phyloP scores from a whole-genome alignment of 2,329 filamentous ascomycete genomes.

The Talaromyces sp. region DNA sequence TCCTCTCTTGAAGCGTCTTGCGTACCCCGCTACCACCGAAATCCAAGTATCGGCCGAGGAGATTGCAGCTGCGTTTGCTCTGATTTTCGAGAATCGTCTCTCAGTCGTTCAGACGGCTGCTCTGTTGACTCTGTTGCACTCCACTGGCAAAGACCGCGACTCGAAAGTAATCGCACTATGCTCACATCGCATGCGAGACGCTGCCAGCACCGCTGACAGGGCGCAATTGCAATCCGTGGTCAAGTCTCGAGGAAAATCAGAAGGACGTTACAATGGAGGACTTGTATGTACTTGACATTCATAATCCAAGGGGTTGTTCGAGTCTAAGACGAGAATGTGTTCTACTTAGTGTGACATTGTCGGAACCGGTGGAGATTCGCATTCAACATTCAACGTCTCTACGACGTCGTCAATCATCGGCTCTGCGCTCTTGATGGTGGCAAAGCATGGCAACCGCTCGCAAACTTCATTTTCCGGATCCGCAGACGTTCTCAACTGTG shows the following conservation, averaged over 20 bases:
- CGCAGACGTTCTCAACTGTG: constrained; percentile 79
- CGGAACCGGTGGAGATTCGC: constrained; percentile 90
- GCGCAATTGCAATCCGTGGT: constrained; percentile 58
- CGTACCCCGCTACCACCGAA: constrained; percentile 40
- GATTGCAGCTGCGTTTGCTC: constrained; percentile 81
- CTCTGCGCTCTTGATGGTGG: constrained; percentile 75
- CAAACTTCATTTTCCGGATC: constrained; percentile 94
- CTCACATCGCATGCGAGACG: constrained; percentile 75
- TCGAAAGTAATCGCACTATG: constrained; percentile 83
- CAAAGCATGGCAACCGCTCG: constrained; percentile 94
- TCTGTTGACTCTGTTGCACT: constrained; percentile 85
- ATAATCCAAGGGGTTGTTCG: background rate
- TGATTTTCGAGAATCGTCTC: constrained; percentile 86
- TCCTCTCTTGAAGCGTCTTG: constrained; percentile 44
- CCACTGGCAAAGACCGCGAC: constrained; percentile 76
- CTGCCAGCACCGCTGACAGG: constrained; percentile 67
- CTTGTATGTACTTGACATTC: constrained; percentile 55
- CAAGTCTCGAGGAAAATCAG: constrained; percentile 54
- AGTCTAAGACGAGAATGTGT: constrained; percentile 9
- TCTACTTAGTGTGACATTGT: constrained; percentile 74
- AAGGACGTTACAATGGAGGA: constrained; percentile 75
- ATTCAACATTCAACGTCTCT: constrained; percentile 98
- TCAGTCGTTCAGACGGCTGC: constrained; percentile 85
- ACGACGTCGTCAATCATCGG: constrained; percentile 92
- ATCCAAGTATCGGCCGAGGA: constrained; percentile 64